Percentiles rank a stretch among this genome's conserved stretches.
Conservation (phyloP, 345 rosid species). For the Pseudoturritis turrita region DNA sequence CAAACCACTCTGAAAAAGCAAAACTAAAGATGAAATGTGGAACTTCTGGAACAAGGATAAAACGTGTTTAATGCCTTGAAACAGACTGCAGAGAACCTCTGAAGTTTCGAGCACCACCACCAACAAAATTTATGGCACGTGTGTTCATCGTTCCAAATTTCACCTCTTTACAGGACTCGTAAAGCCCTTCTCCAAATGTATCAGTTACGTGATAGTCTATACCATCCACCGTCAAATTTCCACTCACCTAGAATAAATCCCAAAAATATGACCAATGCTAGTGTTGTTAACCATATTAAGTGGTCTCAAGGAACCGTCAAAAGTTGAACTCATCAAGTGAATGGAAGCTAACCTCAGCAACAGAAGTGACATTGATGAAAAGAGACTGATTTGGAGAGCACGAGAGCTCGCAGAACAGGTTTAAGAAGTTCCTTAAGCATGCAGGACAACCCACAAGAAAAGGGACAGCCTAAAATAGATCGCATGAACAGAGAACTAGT, state of each 20-base stretch:
- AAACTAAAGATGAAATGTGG: slow-evolving; percentile 16
- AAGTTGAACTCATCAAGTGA: background rate
- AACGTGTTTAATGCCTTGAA: slow-evolving; percentile 2
- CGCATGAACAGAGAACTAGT: background rate
- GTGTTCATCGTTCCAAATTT: slow-evolving; percentile 98
- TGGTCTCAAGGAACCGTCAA: background rate
- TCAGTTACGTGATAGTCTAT: slow-evolving; percentile 66
- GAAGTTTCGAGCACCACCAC: slow-evolving; percentile 88
- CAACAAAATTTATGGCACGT: slow-evolving; percentile 80
- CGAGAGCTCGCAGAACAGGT: slow-evolving; percentile 87
- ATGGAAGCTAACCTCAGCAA: slow-evolving; percentile 61
- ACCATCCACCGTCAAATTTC: slow-evolving; percentile 82
- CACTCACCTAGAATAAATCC: slow-evolving; percentile 50
- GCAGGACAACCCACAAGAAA: slow-evolving; percentile 99
- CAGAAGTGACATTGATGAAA: slow-evolving; percentile 83
- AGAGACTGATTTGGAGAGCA: slow-evolving; percentile 93
- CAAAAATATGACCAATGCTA: slow-evolving; percentile 13
- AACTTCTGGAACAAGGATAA: slow-evolving; percentile 8
- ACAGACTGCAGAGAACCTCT: slow-evolving; percentile 49
- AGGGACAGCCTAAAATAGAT: slow-evolving; percentile 70
- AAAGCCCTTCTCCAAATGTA: slow-evolving; percentile 84
- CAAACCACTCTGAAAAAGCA: slow-evolving; percentile 74
- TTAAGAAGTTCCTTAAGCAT: slow-evolving; percentile 92
- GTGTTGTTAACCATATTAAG: background rate
- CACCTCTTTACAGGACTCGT: slow-evolving; percentile 89